phyloP scores from a whole-genome alignment of 768 basidiomycete genomes.

The Termitomyces eurrhizus region DNA sequence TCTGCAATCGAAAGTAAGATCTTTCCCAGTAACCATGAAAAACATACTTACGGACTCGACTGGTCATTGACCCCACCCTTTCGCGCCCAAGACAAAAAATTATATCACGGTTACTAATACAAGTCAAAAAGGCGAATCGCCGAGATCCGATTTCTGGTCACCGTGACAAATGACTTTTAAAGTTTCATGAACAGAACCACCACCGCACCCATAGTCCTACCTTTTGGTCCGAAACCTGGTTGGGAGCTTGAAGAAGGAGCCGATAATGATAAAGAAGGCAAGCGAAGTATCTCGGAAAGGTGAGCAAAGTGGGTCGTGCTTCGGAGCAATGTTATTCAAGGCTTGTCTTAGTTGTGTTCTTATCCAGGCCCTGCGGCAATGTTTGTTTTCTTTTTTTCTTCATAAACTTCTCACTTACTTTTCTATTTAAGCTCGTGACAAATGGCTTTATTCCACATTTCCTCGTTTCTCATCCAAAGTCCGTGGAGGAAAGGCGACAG shows the following conservation, averaged over 20 bases:
- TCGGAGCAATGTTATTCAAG: slow-evolving; percentile 2
- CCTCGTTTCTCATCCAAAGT: slow-evolving; percentile 68
- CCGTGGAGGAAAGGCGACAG: slow-evolving; percentile 51
- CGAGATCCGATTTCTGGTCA: slow-evolving; percentile 10
- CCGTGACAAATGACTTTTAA: slow-evolving; percentile 5
- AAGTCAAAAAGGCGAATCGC: slow-evolving; percentile 3
- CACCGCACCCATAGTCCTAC: slow-evolving; percentile 33
- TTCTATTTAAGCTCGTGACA: slow-evolving; percentile 53
- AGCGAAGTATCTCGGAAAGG: slow-evolving; percentile 60
- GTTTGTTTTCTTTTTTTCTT: slow-evolving; percentile 30
- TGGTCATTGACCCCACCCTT: slow-evolving; percentile 35
- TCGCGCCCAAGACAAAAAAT: not conserved
- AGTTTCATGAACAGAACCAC: slow-evolving; percentile 13
- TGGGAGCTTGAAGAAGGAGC: slow-evolving; percentile 57
- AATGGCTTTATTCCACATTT: slow-evolving; percentile 65
- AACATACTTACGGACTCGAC: slow-evolving; percentile 59
- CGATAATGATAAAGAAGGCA: slow-evolving; percentile 29
- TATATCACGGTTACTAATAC: not conserved
- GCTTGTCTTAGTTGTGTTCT: slow-evolving; percentile 47
- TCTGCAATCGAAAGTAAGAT: slow-evolving; percentile 37
- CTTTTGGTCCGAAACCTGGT: slow-evolving; percentile 51
- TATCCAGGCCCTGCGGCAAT: slow-evolving; percentile 68
- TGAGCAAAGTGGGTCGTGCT: slow-evolving; percentile 15
- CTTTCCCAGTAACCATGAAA: not conserved
- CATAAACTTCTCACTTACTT: slow-evolving; percentile 10